Conservation (phyloP, 768 basidiomycete species). For the Amanita rimosa region DNA sequence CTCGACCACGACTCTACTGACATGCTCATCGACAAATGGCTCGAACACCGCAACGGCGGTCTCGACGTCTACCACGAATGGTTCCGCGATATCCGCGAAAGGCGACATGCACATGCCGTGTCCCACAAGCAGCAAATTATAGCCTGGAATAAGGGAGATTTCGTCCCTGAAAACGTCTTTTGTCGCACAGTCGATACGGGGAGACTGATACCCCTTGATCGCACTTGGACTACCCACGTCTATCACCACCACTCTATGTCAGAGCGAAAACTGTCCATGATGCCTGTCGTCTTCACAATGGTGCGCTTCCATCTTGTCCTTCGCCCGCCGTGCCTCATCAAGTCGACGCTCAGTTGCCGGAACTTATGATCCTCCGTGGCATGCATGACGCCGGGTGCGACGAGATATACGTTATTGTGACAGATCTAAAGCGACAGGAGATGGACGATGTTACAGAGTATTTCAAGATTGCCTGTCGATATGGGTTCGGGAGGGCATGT, state of each 20-base stretch:
- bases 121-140: constrained; percentile 38
- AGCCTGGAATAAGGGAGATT: constrained; percentile 62
- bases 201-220: constrained; percentile 67
- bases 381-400: constrained; percentile 78
- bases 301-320: constrained; percentile 23
- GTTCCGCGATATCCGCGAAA: constrained; percentile 61
- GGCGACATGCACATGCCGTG: constrained; percentile 37
- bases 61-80: constrained; percentile 70
- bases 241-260: constrained; percentile 71
- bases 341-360: constrained; percentile 41
- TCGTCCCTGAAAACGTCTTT: constrained; percentile 71
- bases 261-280: constrained; percentile 63
- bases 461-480: constrained; percentile 61
- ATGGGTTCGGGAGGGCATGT: constrained; percentile 49
- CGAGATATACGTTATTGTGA: constrained; percentile 70
- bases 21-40: constrained; percentile 77
- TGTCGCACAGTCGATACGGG: constrained; percentile 72
- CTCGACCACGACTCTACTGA: constrained; percentile 69
- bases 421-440: constrained; percentile 67
- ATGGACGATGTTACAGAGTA: constrained; percentile 77
- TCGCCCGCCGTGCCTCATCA: constrained; percentile 5
- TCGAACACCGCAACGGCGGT: constrained; percentile 49
- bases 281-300: constrained; percentile 76
- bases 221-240: constrained; percentile 75
- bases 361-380: constrained; percentile 68